A percentile compares a stretch with the other conserved stretches of the same genome.
phyloP scores from a whole-genome alignment of 2,329 filamentous ascomycete species.

The Dactylellina haptotyla region DNA sequence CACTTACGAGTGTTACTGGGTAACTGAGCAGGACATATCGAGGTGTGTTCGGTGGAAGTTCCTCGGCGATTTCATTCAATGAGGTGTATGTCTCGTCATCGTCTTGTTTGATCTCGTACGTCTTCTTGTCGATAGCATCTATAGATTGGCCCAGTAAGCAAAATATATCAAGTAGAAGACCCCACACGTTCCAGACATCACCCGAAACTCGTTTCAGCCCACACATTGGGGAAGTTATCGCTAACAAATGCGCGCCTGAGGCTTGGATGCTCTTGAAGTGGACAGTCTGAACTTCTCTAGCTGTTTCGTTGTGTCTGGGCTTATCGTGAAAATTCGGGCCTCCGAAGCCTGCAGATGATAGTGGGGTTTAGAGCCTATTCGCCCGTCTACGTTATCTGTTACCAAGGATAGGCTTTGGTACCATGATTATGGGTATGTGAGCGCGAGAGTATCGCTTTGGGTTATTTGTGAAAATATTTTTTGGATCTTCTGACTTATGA shows the following conservation, averaged over 20 bases:
- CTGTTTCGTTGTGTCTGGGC: constrained; percentile 84
- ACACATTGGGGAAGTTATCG: constrained; percentile 55
- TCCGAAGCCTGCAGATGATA: constrained; percentile 72
- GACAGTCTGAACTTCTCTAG: constrained; percentile 93
- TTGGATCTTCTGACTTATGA: too few species aligned
- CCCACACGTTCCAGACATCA: background rate
- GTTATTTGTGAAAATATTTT: too few species aligned
- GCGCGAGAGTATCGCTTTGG: background rate
- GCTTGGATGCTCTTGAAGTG: constrained; percentile 84
- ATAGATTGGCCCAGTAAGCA: constrained; percentile 54
- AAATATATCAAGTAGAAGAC: too few species aligned
- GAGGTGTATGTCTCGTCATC: constrained; percentile 83
- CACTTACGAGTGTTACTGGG: constrained; percentile 75
- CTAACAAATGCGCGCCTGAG: constrained; percentile 95
- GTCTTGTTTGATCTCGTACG: constrained; percentile 85
- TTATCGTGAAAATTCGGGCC: constrained; percentile 91
- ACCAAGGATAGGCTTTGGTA: constrained; percentile 32
- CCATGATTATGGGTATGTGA: background rate
- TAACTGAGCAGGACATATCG: constrained; percentile 91
- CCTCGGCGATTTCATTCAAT: constrained; percentile 82
- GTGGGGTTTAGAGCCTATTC: constrained; percentile 52
- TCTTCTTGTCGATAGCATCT: constrained; percentile 92
- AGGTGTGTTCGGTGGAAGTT: constrained; percentile 90
- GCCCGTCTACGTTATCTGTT: constrained; percentile 54
- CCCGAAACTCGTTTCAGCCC: too few species aligned